Evolutionary conservation across 305 asterid genomes (phyloP).

Genomic region (Euphrasia arctica): DNA sequence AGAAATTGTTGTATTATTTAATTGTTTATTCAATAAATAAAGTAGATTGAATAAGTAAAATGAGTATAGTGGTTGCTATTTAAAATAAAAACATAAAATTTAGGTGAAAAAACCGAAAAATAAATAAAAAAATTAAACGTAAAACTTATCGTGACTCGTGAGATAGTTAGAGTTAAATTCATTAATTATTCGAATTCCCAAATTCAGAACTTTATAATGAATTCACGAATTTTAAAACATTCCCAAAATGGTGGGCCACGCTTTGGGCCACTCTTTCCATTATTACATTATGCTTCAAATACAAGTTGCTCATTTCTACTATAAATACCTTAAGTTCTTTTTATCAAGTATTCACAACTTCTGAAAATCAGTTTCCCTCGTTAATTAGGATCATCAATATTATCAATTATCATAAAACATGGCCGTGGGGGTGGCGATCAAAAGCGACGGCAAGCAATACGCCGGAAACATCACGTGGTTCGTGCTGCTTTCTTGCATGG

Average conservation of each 20-base stretch:
- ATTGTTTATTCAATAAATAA: too few species aligned
- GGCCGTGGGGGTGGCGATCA: constrained; percentile 33
- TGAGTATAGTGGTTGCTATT: too few species aligned
- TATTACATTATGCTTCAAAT: neutral
- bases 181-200: neutral
- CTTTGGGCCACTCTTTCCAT: neutral
- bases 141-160: too few species aligned
- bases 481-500: constrained; percentile 40
- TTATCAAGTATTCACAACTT: too few species aligned
- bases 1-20: too few species aligned
- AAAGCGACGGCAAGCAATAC: constrained; percentile 24
- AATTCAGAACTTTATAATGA: neutral
- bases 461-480: constrained; percentile 43
- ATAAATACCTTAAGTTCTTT: neutral
- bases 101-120: too few species aligned
- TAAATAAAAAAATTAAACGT: too few species aligned
- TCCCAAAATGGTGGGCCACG: constrained; percentile 4
- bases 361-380: neutral
- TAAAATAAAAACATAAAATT: too few species aligned
- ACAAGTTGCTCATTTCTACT: neutral
- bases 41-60: too few species aligned
- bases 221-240: constrained; percentile 1
- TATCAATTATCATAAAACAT: constrained; percentile 8
- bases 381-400: neutral
- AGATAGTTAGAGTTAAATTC: neutral